Percentiles rank a stretch among this genome's conserved stretches.
These are phyloP conservation scores for Solanum clarkiae DNA, from an alignment of 257 asterid species.

Conservation along the genomic window DNA sequence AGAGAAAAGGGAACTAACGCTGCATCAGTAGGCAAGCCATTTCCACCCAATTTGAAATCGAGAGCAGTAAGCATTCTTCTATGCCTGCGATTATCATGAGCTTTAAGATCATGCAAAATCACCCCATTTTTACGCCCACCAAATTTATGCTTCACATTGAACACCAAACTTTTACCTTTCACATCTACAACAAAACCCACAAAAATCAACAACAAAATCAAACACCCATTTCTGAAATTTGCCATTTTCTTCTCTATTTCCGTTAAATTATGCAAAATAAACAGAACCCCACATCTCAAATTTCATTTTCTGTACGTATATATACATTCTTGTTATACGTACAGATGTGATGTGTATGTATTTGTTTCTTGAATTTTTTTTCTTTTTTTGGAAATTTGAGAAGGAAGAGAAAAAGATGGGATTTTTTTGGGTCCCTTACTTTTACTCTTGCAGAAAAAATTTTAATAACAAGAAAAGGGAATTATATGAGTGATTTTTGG, in stretches of 20 bases:
- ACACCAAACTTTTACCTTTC: conserved; percentile 15
- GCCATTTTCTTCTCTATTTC: background rate
- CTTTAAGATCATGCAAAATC: conserved; percentile 17
- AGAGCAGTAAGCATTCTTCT: conserved; percentile 33
- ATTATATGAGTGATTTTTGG: background rate
- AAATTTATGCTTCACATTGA: conserved; percentile 33
- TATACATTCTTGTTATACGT: background rate
- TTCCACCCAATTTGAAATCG: conserved; percentile 40
- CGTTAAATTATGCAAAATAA: background rate
- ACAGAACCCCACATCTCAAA: background rate
- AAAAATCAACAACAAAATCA: background rate
- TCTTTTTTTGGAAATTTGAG: background rate
- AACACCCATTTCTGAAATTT: conserved; percentile 1
- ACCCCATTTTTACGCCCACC: conserved; percentile 15
- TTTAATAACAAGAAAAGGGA: background rate
- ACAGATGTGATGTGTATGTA: background rate
- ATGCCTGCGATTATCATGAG: conserved; percentile 32
- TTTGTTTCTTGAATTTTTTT: too few relatives aligned
- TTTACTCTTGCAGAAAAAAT: background rate
- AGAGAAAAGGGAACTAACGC: conserved; percentile 25
- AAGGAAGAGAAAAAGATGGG: background rate
- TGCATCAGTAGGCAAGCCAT: conserved; percentile 32
- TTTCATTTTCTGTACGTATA: background rate
- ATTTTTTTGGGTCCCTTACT: background rate
- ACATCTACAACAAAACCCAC: background rate